phyloP scores from a whole-genome alignment of 108 stramenopile genomes.

The Cyclotella distinguenda region DNA sequence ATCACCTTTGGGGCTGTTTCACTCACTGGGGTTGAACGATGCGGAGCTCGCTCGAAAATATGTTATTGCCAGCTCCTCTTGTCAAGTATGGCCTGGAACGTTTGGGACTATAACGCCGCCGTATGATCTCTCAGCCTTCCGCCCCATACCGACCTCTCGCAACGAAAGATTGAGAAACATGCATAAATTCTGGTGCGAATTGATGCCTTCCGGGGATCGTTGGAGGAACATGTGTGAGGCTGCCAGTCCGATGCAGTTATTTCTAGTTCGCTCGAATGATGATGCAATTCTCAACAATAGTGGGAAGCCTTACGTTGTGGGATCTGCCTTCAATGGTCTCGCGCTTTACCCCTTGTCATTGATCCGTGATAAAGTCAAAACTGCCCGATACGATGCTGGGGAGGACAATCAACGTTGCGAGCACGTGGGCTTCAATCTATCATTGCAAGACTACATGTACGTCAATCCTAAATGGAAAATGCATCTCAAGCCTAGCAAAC shows the following conservation, averaged over 20 bases:
- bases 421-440: conserved; percentile 53
- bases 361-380: conserved; percentile 18
- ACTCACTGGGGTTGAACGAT: conserved; percentile 41
- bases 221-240: conserved; percentile 60
- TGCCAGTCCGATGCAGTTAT: conserved; percentile 47
- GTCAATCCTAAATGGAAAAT: conserved; percentile 55
- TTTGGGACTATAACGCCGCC: conserved; percentile 48
- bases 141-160: conserved; percentile 26
- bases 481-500: conserved; percentile 48
- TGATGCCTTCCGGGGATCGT: conserved; percentile 46
- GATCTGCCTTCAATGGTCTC: conserved; percentile 47
- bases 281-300: conserved; percentile 15
- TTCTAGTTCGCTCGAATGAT: conserved; percentile 35
- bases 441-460: conserved; percentile 42
- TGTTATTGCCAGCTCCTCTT: conserved; percentile 40
- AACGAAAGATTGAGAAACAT: conserved; percentile 26
- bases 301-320: conserved; percentile 35
- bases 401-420: conserved; percentile 54
- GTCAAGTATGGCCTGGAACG: conserved; percentile 47
- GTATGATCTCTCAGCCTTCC: conserved; percentile 54
- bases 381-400: conserved; percentile 48
- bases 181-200: conserved; percentile 47
- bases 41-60: conserved; percentile 26
- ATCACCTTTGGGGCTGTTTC: conserved; percentile 44
- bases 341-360: conserved; percentile 46